Base-by-base conservation (phyloP, 352 stramenopile species). In the Pythium folliculosum region DNA sequence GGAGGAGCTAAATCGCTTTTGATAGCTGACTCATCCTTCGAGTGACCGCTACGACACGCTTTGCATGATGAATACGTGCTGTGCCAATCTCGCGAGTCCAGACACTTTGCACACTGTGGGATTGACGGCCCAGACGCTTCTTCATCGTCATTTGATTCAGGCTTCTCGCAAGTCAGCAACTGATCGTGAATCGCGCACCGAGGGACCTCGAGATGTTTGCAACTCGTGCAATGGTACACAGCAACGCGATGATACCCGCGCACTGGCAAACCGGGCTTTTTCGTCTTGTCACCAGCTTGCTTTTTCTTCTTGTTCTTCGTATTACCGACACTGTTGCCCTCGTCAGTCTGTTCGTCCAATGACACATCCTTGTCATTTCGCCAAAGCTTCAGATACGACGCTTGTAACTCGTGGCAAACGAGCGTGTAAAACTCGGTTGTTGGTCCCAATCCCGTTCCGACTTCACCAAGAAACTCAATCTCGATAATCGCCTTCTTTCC, bases 351-450 rank as follows among this genome's bases (percentile, higher is more conserved):
- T 19, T 44, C 44, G 0, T 55, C 61, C 0, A 40, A 30, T 9
- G 53, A 22, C 3, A 71, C 63, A 23, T 67, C 52, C 7, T 71
- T 66, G 21, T 71, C 70, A n/a, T 67, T 69, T 35, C 71, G 64
- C 85, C 85, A 93, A 27, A 93, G 49, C 17, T 74, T 72, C 30
- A 93, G 51, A n/a, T 77, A 66, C 48, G 82, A 75, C 0, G 80
- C 74, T 50, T 93, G 85, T 3, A 93, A 78, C 40, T 90, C 78
- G n/a, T 90, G 76, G 19, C 81, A 90, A 12, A 91, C 78, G 0
- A 93, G 75, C 25, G 82, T 91, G 51, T 86, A 93, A 56, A 93
- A 93, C 51, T 93, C 85, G 0, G 85, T 93, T 16, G 85, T 93
- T 3, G 85, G 85, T 9, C 85, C 85, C 16, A 91, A 30, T 13